phyloP scores from a whole-genome alignment of 352 stramenopile species.

The Pythium periplocum region DNA sequence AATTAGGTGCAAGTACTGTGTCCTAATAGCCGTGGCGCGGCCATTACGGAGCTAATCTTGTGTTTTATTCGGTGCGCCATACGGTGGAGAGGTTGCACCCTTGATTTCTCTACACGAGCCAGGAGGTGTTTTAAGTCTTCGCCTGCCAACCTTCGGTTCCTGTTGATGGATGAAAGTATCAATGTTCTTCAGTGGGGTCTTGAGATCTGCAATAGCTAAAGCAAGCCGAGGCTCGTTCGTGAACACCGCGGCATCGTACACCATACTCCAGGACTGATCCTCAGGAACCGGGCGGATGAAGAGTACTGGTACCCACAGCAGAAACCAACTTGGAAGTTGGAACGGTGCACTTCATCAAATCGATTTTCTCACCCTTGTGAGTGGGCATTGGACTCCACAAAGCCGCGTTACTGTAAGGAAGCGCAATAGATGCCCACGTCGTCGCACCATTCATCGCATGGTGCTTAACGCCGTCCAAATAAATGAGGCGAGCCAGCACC shows the following conservation, averaged over 20 bases:
- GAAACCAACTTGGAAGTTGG: not conserved
- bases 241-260: slow-evolving; percentile 5
- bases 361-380: slow-evolving; percentile 1
- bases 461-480: slow-evolving; percentile 35
- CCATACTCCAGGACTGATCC: slow-evolving; percentile 3
- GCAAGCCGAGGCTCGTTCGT: not conserved
- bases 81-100: too few relatives aligned
- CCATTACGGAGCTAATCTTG: too few relatives aligned
- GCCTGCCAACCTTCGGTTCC: too few relatives aligned
- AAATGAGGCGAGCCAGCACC: slow-evolving; percentile 30
- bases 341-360: slow-evolving; percentile 4
- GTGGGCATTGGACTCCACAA: slow-evolving; percentile 20
- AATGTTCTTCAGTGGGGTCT: not conserved
- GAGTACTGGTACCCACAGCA: not conserved
- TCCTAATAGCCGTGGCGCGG: too few relatives aligned
- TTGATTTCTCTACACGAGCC: too few relatives aligned
- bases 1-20: too few relatives aligned
- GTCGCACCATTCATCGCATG: slow-evolving; percentile 48
- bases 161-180: not conserved
- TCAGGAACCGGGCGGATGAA: slow-evolving; percentile 4
- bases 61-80: too few relatives aligned
- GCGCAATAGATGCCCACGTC: slow-evolving; percentile 28
- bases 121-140: too few relatives aligned
- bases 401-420: slow-evolving; percentile 8
- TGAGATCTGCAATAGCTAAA: not conserved